These are phyloP conservation scores for Claviceps digitariae DNA, from an alignment of 2,329 filamentous ascomycete species.

Conservation along the genomic window DNA sequence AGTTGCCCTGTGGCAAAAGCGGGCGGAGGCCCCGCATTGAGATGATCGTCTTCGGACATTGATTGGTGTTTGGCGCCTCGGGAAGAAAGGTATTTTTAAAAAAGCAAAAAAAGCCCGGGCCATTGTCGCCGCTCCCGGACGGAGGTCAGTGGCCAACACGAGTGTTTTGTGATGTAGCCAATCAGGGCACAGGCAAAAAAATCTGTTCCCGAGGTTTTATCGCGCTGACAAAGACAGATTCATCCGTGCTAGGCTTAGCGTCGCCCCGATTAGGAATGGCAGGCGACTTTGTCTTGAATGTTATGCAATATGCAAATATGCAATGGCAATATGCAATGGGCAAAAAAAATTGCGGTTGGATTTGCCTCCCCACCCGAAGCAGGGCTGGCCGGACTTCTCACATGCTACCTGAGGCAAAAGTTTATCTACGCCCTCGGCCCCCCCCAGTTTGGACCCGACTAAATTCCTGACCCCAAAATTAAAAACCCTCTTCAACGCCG, in stretches of 20 bases:
- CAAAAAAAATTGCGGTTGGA: conserved; percentile 2
- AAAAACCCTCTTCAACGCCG: not conserved
- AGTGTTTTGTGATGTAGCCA: not conserved
- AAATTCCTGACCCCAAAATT: not conserved
- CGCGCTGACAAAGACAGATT: not conserved
- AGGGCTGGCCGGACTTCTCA: conserved; percentile 1
- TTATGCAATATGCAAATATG: no score
- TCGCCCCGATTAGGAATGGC: conserved; percentile 3
- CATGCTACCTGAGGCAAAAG: not conserved
- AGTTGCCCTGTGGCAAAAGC: not conserved
- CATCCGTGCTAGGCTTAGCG: conserved; percentile 1
- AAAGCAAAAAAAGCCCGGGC: not conserved
- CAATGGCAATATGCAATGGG: no score
- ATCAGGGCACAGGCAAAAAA: conserved; percentile 1
- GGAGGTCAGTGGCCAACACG: not conserved
- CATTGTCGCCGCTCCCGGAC: not conserved
- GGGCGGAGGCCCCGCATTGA: no score
- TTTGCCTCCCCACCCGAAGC: not conserved
- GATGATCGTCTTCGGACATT: not conserved
- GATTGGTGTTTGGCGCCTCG: not conserved
- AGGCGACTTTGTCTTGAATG: not conserved
- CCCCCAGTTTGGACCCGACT: not conserved
- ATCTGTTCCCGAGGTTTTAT: conserved; percentile 9
- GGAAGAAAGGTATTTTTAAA: not conserved
- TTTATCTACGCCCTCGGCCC: not conserved